Evolutionary conservation across 768 basidiomycete species (phyloP).

Genomic region (Rubroboletus satanas): DNA sequence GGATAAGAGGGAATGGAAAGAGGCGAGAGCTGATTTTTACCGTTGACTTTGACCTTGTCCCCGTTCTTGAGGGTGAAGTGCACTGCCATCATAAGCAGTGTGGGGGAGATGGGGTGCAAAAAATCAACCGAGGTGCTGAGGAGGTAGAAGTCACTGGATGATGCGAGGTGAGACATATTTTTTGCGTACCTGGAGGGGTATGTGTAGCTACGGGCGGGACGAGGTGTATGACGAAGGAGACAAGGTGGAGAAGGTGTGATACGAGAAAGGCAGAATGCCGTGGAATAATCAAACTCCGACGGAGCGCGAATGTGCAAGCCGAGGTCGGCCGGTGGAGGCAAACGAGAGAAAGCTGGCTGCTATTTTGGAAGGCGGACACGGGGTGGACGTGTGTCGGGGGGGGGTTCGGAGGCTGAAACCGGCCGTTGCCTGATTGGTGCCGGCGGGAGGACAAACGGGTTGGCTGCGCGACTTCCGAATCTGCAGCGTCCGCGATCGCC

Average conservation of each 20-base stretch:
- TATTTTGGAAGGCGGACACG: neutral
- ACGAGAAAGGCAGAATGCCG: slow-evolving; percentile 25
- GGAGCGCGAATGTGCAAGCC: slow-evolving; percentile 30
- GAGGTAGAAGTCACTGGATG: neutral
- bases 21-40: slow-evolving; percentile 42
- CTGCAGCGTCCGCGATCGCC: neutral
- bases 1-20: slow-evolving; percentile 15
- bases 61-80: slow-evolving; percentile 71
- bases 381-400: neutral
- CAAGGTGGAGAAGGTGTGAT: slow-evolving; percentile 33
- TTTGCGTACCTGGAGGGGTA: slow-evolving; percentile 22
- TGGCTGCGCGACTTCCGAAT: slow-evolving; percentile 10
- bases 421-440: slow-evolving; percentile 6
- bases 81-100: slow-evolving; percentile 27
- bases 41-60: slow-evolving; percentile 82
- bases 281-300: slow-evolving; percentile 35
- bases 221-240: slow-evolving; percentile 31
- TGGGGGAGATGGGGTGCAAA: slow-evolving; percentile 20
- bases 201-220: slow-evolving; percentile 20
- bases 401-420: slow-evolving; percentile 11
- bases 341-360: neutral
- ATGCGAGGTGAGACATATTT: slow-evolving; percentile 6
- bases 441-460: neutral
- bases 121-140: slow-evolving; percentile 22
- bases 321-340: slow-evolving; percentile 1